A percentile compares a stretch with the other conserved stretches of the same genome.
Conservation (phyloP, 176 grass and related monocot species). For the Aegilops longissima region DNA sequence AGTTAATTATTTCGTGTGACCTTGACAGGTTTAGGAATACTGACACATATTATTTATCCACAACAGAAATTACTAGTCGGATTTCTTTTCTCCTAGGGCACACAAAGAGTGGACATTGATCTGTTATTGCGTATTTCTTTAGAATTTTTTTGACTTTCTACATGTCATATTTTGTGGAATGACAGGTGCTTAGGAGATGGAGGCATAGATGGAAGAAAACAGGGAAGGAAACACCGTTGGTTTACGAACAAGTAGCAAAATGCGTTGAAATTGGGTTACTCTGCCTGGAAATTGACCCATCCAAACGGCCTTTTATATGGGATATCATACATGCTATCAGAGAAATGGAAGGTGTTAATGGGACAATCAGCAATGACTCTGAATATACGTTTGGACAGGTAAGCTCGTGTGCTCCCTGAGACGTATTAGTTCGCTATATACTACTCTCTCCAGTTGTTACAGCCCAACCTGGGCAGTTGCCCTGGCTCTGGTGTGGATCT, state of each 20-base stretch:
- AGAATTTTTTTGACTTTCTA: too few relatives aligned
- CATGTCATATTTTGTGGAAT: not conserved
- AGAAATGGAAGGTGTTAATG: not conserved
- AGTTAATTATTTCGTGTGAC: too few relatives aligned
- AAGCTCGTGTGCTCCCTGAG: not conserved
- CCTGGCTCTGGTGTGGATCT: too few relatives aligned
- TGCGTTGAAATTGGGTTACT: not conserved
- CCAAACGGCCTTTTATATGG: not conserved
- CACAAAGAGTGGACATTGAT: too few relatives aligned
- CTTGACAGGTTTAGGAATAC: too few relatives aligned
- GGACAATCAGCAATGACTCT: not conserved
- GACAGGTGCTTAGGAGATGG: not conserved
- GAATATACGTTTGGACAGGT: not conserved
- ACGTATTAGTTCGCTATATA: too few relatives aligned
- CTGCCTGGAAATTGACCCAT: not conserved
- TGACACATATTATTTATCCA: too few relatives aligned
- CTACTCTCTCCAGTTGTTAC: too few relatives aligned
- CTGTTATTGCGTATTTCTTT: too few relatives aligned
- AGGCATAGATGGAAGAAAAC: not conserved
- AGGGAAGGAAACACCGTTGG: not conserved
- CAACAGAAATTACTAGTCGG: too few relatives aligned
- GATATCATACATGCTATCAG: not conserved
- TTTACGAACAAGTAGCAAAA: not conserved
- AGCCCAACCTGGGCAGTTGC: too few relatives aligned
- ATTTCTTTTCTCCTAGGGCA: too few relatives aligned